Evolutionary conservation across 768 basidiomycete genomes (phyloP).

Genomic region (Tylopilus rubrobrunneus): DNA sequence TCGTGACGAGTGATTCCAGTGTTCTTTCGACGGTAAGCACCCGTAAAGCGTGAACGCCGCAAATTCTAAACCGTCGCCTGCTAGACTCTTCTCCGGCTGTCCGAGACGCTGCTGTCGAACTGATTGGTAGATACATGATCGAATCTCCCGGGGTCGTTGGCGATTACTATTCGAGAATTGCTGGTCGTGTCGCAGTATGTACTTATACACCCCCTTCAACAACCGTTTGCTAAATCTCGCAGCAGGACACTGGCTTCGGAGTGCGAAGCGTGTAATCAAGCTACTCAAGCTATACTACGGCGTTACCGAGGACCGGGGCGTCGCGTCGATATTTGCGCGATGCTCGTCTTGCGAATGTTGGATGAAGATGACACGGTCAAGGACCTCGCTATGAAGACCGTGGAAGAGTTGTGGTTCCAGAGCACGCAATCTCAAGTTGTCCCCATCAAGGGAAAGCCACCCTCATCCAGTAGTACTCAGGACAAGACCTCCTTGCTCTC

Average conservation of each 20-base stretch:
- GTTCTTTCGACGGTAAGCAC: constrained; percentile 68
- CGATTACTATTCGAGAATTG: constrained; percentile 85
- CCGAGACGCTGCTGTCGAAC: constrained; percentile 93
- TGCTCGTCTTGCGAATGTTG: constrained; percentile 76
- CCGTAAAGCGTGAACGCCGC: neutral
- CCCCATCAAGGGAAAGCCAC: constrained; percentile 37
- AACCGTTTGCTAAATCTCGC: neutral
- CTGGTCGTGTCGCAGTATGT: constrained; percentile 85
- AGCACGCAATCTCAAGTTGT: constrained; percentile 28
- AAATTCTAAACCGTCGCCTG: constrained; percentile 34
- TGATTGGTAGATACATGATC: constrained; percentile 97
- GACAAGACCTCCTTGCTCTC: constrained; percentile 55
- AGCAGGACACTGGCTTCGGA: constrained; percentile 86
- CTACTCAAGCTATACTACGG: constrained; percentile 79
- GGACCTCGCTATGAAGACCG: constrained; percentile 84
- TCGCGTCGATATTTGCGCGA: constrained; percentile 75
- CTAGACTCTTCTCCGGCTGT: constrained; percentile 91
- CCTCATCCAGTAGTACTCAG: constrained; percentile 29
- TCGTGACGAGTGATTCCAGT: constrained; percentile 84
- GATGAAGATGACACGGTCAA: constrained; percentile 96
- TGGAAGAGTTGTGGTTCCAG: constrained; percentile 91
- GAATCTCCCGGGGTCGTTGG: constrained; percentile 83
- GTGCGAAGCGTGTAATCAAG: constrained; percentile 95
- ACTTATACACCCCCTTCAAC: neutral
- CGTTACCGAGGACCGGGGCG: constrained; percentile 52